phyloP scores from a whole-genome alignment of 805 yeast species.

The Metschnikowia cubensis region DNA sequence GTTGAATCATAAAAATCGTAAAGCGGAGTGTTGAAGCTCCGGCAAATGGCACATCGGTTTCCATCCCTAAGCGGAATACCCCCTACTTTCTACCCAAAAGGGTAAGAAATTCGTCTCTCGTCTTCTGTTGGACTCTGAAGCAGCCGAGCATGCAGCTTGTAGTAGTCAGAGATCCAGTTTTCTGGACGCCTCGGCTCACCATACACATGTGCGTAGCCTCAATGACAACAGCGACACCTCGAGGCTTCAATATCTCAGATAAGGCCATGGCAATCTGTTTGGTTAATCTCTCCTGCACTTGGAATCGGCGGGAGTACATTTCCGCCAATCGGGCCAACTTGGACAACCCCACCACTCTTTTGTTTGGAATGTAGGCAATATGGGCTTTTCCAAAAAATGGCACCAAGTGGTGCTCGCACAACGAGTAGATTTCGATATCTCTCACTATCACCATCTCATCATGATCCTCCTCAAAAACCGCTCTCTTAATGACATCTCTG shows the following conservation, averaged over 20 bases:
- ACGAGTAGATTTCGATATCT: conserved; percentile 86
- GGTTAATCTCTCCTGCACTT: conserved; percentile 96
- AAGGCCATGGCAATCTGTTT: conserved; percentile 97
- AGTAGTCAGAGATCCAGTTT: conserved; percentile 87
- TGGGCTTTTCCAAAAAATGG: conserved; percentile 97
- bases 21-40: conserved; percentile 5
- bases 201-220: conserved; percentile 99
- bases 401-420: conserved; percentile 97
- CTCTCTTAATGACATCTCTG: conserved; percentile 85
- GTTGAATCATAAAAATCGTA: conserved; percentile 5
- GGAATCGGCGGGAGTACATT: conserved; percentile 92
- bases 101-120: conserved; percentile 92
- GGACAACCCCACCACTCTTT: conserved; percentile 85
- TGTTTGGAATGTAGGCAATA: conserved; percentile 96
- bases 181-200: conserved; percentile 97
- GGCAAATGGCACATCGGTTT: not conserved
- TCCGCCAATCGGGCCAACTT: conserved; percentile 95
- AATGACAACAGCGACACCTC: conserved; percentile 97
- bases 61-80: not conserved
- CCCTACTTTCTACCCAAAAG: conserved; percentile 52
- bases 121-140: conserved; percentile 88
- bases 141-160: conserved; percentile 98
- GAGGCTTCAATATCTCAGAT: conserved; percentile 83
- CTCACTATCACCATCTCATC: conserved; percentile 98
- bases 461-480: conserved; percentile 96